phyloP scores from a whole-genome alignment of 2,329 filamentous ascomycete genomes.

The Rachicladosporium sp. region DNA sequence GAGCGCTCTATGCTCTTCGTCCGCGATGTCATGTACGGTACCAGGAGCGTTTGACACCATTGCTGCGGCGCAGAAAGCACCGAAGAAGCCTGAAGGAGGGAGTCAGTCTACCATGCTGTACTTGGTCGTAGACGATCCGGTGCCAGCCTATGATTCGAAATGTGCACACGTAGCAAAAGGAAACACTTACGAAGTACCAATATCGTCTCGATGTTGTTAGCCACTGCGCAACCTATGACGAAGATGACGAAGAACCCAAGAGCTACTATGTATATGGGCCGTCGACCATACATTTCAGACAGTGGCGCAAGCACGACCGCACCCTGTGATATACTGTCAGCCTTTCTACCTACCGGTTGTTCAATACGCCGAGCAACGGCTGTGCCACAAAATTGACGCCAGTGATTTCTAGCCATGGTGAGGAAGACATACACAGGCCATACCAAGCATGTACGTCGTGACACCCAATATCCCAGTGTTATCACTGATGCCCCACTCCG shows the following conservation, averaged over 20 bases:
- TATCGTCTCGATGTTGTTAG: constrained; percentile 54
- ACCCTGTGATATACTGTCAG: too few species aligned
- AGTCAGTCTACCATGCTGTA: too few species aligned
- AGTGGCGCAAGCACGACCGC: constrained; percentile 58
- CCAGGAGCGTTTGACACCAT: constrained; percentile 78
- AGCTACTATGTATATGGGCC: constrained; percentile 55
- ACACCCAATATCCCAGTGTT: constrained; percentile 61
- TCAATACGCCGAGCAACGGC: too few species aligned
- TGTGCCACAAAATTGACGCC: constrained; percentile 35
- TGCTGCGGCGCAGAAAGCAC: constrained; percentile 60
- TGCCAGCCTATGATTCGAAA: too few species aligned
- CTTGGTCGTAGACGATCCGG: too few species aligned
- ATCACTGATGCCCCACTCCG: constrained; percentile 50
- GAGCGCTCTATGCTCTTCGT: constrained; percentile 67
- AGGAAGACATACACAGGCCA: constrained; percentile 35
- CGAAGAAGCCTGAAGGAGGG: constrained; percentile 43
- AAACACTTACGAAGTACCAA: constrained; percentile 60
- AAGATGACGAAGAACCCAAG: constrained; percentile 54
- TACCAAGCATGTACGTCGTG: constrained; percentile 65
- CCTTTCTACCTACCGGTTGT: too few species aligned
- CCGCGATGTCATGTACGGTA: constrained; percentile 70
- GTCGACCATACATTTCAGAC: constrained; percentile 56
- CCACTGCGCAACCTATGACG: constrained; percentile 59
- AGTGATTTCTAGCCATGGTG: constrained; percentile 11
- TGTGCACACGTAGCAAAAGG: constrained; percentile 19